Conservation (phyloP, 2,329 filamentous ascomycete species). For the Sclerotinia trifoliorum region DNA sequence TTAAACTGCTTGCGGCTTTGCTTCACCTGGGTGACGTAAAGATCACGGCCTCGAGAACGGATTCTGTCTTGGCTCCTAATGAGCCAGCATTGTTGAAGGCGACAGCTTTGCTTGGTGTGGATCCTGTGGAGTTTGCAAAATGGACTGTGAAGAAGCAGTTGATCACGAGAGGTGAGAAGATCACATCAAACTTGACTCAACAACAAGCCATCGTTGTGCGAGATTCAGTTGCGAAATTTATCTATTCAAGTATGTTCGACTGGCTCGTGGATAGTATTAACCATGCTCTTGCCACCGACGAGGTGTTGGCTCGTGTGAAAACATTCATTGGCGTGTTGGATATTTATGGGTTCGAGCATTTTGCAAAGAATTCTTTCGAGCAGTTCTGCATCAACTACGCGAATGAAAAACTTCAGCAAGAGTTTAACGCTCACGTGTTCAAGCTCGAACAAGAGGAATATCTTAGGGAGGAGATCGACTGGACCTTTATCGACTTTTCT, state of each 20-base stretch:
- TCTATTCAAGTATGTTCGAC: constrained; percentile 97
- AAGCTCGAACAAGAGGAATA: constrained; percentile 99
- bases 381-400: constrained; percentile 99
- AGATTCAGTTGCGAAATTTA: constrained; percentile 97
- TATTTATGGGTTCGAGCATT: constrained; percentile 99
- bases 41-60: constrained; percentile 84
- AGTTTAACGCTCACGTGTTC: constrained; percentile 99
- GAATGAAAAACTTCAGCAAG: constrained; percentile 98
- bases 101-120: constrained; percentile 82
- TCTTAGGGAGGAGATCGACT: constrained; percentile 92
- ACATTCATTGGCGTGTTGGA: constrained; percentile 98
- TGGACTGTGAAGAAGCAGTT: constrained; percentile 99
- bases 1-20: constrained; percentile 84
- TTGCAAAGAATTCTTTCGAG: constrained; percentile 99
- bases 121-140: constrained; percentile 82
- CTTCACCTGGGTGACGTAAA: constrained; percentile 96
- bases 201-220: constrained; percentile 92
- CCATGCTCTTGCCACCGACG: constrained; percentile 80
- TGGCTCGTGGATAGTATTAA: constrained; percentile 99
- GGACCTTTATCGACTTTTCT: constrained; percentile 99
- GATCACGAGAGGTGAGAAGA: constrained; percentile 94
- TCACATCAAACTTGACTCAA: constrained; percentile 90
- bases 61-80: constrained; percentile 75
- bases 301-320: constrained; percentile 75
- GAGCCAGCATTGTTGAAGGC: constrained; percentile 83